Base-by-base conservation (phyloP, 31 red algal genomes). In the Odonthalia washingtoniensis region DNA sequence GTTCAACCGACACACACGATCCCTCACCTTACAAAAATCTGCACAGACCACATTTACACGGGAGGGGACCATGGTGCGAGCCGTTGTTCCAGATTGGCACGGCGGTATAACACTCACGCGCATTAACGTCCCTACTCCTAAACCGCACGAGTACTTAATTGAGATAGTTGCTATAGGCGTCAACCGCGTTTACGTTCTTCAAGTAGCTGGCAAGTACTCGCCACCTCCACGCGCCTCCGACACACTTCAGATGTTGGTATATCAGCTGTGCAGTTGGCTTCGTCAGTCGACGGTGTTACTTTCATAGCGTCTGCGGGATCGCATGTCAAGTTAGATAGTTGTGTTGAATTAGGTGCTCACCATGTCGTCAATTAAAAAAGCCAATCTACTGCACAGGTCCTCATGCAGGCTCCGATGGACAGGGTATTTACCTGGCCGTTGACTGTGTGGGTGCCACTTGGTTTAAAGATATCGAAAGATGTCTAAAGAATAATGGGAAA, bases 161-260 rank as follows among this genome's bases (percentile, higher is more conserved):
- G 67, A 82, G 64, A 92, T 99, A 24, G 35, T 68, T 33, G 85
- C 89, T 41, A 52, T 92, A 49, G 95, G 90, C n/a, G 90, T 99
- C 14, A 99, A 99, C 68, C 87, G 97, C 26, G 97, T 94, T 37
- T 94, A 99, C 74, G 72, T 99, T 31, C 49, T 97, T 43, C 97
- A 99, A 69, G 57, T 72, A 44, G 72, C 72, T 34, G 92, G 94
- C 18, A 87, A 87, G 76, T 99, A 99, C 61, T 92, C 97, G 24
- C 97, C 97, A 5, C 97, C 97, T 64, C 77, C 92, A 42, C 85
- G 89, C n/a, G 91, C 90, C 18, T 87, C 93, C 42, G 89, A 91
- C 43, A 74, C 3, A 89, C 91, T 53, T 89, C 85, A 34, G 96
- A 93, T 64, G 93, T 98, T 60, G 96, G 96, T 60, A 82, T 83